These are phyloP conservation scores for Malus sylvestris DNA, from an alignment of 306 rosid genomes.

Conservation along the genomic window DNA sequence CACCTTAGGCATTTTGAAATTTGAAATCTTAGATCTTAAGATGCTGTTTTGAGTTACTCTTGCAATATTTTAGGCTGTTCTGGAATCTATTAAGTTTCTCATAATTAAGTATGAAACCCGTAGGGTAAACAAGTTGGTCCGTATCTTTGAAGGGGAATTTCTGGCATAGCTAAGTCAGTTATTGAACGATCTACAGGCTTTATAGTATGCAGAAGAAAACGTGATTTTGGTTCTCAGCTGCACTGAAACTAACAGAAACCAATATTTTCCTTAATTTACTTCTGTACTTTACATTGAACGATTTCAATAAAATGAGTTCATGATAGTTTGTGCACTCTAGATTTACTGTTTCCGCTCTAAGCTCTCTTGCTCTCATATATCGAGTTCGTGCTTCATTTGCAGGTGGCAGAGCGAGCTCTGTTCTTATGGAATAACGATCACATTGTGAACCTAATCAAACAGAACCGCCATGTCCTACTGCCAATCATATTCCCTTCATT, in stretches of 20 bases:
- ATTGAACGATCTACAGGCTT: not conserved
- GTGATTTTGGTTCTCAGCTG: not conserved
- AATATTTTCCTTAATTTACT: not conserved
- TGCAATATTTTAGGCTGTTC: not conserved
- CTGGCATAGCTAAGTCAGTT: not conserved
- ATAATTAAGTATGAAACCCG: not conserved
- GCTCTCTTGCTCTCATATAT: not conserved
- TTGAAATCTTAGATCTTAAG: not conserved
- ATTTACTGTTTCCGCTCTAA: not conserved
- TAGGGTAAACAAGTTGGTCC: not conserved
- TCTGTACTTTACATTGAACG: not conserved
- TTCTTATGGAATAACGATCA: constrained; percentile 95
- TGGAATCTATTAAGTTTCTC: not conserved
- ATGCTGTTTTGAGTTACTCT: not conserved
- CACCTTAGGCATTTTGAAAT: not conserved
- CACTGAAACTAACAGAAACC: not conserved
- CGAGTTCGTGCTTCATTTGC: constrained; percentile 15
- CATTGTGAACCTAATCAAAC: constrained; percentile 71
- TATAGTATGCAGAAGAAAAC: not conserved
- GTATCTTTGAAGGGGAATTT: not conserved
- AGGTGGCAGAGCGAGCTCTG: constrained; percentile 97
- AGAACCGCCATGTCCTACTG: constrained; percentile 63
- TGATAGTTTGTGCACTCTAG: not conserved
- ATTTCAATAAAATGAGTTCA: not conserved
- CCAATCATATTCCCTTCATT: constrained; percentile 82